Evolutionary conservation across 345 rosid species (phyloP).

Genomic region (Pelargonium nanum): DNA sequence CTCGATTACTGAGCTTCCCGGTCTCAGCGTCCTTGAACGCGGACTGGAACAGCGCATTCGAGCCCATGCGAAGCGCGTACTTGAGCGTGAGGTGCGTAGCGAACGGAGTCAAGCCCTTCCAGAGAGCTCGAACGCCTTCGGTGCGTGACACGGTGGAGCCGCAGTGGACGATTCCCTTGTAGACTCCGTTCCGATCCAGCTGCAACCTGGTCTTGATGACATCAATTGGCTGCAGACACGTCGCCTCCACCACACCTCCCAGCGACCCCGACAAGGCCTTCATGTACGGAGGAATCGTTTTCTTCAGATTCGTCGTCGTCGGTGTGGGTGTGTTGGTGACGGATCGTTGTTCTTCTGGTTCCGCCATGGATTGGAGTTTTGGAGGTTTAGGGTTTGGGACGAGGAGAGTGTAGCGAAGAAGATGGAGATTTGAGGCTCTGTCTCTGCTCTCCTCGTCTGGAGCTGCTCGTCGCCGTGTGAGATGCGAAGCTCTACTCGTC

Average conservation of each 20-base stretch:
- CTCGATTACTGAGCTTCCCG: conserved; percentile 53
- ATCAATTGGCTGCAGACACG: conserved; percentile 87
- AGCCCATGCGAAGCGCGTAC: conserved; percentile 85
- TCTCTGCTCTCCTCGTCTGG: no score
- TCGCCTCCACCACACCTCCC: conserved; percentile 80
- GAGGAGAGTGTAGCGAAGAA: neutral
- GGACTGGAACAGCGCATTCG: conserved; percentile 67
- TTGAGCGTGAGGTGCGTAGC: conserved; percentile 90
- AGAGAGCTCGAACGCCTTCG: conserved; percentile 78
- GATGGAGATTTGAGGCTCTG: neutral
- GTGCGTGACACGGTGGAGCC: conserved; percentile 54
- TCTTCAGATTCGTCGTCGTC: conserved; percentile 2
- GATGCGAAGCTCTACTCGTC: no score
- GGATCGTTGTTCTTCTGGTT: neutral
- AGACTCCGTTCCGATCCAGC: conserved; percentile 57
- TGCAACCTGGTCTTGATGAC: conserved; percentile 89
- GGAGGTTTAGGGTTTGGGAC: no score
- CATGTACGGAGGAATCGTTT: conserved; percentile 67
- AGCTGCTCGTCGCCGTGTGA: no score
- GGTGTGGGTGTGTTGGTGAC: no score
- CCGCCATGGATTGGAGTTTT: no score
- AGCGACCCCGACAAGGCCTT: conserved; percentile 82
- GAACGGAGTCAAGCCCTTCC: conserved; percentile 97
- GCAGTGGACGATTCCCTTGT: conserved; percentile 74
- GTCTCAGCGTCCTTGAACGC: conserved; percentile 71